phyloP scores from a whole-genome alignment of 202 grass and related monocot genomes.

The Setaria viridis region DNA sequence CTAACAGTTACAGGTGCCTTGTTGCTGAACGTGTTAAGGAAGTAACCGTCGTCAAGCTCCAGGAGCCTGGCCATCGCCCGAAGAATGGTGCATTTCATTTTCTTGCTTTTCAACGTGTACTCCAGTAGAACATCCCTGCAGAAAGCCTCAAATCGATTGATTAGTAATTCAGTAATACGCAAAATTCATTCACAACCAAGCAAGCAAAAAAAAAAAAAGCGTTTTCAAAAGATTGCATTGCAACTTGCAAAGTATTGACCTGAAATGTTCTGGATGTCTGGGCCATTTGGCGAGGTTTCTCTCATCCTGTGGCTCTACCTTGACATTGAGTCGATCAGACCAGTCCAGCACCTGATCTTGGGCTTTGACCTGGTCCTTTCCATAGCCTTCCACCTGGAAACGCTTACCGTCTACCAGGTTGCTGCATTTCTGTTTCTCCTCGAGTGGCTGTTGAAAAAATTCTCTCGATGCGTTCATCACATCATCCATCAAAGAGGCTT shows the following conservation, averaged over 20 bases:
- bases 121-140: conserved; percentile 51
- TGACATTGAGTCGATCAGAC: conserved; percentile 48
- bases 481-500: no score
- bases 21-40: background rate
- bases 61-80: conserved; percentile 44
- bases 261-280: conserved; percentile 44
- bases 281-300: conserved; percentile 52
- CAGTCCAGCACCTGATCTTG: conserved; percentile 54
- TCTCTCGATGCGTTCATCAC: no score
- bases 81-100: background rate
- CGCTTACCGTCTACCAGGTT: conserved; percentile 46
- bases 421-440: conserved; percentile 48
- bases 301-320: conserved; percentile 33
- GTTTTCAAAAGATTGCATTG: background rate
- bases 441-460: conserved; percentile 47
- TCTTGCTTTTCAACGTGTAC: conserved; percentile 1
- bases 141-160: no score
- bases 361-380: conserved; percentile 29
- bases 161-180: no score
- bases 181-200: background rate
- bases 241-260: background rate
- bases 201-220: background rate
- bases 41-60: conserved; percentile 36
- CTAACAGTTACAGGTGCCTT: background rate
- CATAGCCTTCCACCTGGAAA: conserved; percentile 53